Conservation (phyloP, 192 early-diverging fungal species). For the Backusella luteola region DNA sequence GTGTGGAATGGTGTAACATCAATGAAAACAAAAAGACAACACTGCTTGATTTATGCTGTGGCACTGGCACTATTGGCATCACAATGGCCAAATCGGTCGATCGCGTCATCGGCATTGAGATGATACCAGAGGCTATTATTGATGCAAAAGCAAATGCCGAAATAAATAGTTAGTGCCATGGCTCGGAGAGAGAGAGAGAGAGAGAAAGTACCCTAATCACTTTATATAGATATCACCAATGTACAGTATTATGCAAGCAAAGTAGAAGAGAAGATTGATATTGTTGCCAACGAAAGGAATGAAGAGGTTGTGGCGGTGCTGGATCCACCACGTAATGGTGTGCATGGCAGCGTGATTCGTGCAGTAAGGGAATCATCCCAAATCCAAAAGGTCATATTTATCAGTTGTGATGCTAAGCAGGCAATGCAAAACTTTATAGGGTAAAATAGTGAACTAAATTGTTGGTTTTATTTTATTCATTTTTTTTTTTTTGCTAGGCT, state of each 20-base stretch:
- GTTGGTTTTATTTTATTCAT: too few relatives aligned
- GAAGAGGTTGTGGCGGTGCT: slow-evolving; percentile 68
- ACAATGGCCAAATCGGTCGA: slow-evolving; percentile 62
- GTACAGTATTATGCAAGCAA: slow-evolving; percentile 55
- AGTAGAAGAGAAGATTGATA: slow-evolving; percentile 57
- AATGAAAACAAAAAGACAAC: slow-evolving; percentile 33
- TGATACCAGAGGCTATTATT: slow-evolving; percentile 57
- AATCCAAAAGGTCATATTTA: slow-evolving; percentile 60
- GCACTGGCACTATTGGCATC: slow-evolving; percentile 82
- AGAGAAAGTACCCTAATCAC: too few relatives aligned
- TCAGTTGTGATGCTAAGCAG: slow-evolving; percentile 64
- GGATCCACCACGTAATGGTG: slow-evolving; percentile 72
- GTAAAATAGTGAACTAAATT: slow-evolving; percentile 32
- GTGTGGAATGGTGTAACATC: slow-evolving; percentile 34
- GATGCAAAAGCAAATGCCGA: slow-evolving; percentile 71
- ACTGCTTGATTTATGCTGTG: slow-evolving; percentile 79
- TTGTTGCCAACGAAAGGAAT: slow-evolving; percentile 23
- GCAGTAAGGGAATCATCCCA: slow-evolving; percentile 55
- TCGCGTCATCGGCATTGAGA: slow-evolving; percentile 72
- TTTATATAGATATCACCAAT: slow-evolving; percentile 39
- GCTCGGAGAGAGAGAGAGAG: too few relatives aligned
- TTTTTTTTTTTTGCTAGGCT: slow-evolving; percentile 39
- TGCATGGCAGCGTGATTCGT: slow-evolving; percentile 58
- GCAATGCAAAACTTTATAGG: slow-evolving; percentile 64
- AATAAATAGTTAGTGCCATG: slow-evolving; percentile 17